Base-by-base conservation (phyloP, 2,329 filamentous ascomycete genomes). In the Talaromyces sp. region DNA sequence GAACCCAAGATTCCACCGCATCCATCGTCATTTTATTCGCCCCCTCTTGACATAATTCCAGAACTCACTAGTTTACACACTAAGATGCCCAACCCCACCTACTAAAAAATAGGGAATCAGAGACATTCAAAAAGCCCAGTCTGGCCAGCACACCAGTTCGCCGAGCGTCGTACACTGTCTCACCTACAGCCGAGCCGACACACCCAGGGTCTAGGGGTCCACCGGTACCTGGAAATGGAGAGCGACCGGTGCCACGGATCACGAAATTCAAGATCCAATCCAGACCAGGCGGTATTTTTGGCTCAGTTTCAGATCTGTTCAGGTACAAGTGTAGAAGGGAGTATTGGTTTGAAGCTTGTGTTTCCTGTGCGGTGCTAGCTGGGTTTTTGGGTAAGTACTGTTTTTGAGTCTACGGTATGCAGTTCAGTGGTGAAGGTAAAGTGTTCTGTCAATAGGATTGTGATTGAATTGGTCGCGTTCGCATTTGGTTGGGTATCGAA, bases 191-290 rank as follows among this genome's bases (percentile, higher is more conserved):
- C 42, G 16, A 27, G 47, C 24, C n/a, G 29, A 22, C 41, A 29
- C 30, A 13, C 30, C 32, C 48, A 48, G 44, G 44, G 48, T 47
- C 48, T 47, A 27, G 37, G 37, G 48, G 51, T 51, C 53, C 53
- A 56, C 53, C 29, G 47, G 54, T 58, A 54, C 54, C 56, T 58
- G 50, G 52, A 33, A 44, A 37, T 39, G 44, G n/a, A 35, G 13
- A 14, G 16, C 35, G 35, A 30, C 4, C 44, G n/a, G 47, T 47
- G 29, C 55, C 55, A 52, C 48, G 55, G 52, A 17, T 27, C 42
- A 48, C 33, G 33, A 55, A 48, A 49, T 55, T 52, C 24, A n/a
- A 53, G 33, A 53, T 53, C 22, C 35, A 36, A 48, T 16, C 50
- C 29, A 45, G 43, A 13, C 41, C 35, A 27, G 45, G 24, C 33